phyloP scores from a whole-genome alignment of 257 asterid species.

The Coffea canephora region DNA sequence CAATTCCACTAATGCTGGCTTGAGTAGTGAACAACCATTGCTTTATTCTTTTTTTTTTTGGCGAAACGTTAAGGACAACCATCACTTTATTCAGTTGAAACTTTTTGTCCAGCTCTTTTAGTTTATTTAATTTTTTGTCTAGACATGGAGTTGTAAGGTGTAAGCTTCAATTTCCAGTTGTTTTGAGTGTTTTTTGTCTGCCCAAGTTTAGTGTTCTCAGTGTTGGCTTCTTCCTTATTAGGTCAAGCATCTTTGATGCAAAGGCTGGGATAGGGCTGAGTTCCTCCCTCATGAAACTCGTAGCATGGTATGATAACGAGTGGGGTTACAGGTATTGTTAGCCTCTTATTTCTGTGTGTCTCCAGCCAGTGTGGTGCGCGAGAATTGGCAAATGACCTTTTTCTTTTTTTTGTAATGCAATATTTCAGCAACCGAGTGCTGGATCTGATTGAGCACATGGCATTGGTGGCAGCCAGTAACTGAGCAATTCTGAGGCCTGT shows the following conservation, averaged over 20 bases:
- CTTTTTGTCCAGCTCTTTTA: neutral
- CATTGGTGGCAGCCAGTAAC: conserved; percentile 70
- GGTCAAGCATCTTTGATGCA: conserved; percentile 98
- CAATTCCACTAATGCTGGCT: neutral
- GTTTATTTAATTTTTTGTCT: too few species aligned
- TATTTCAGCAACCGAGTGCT: conserved; percentile 73
- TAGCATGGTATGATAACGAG: conserved; percentile 96
- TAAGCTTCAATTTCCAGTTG: neutral
- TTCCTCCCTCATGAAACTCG: conserved; percentile 79
- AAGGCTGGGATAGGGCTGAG: conserved; percentile 97
- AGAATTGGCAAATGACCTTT: neutral
- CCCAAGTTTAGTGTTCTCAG: neutral
- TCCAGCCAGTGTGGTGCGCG: neutral
- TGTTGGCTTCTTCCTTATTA: conserved; percentile 16
- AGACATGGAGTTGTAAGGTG: neutral
- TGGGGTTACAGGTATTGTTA: conserved; percentile 96
- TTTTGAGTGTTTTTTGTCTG: neutral
- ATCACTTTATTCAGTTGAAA: neutral
- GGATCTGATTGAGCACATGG: conserved; percentile 96
- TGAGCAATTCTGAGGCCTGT: conserved; percentile 23
- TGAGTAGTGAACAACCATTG: neutral
- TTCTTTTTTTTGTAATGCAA: neutral
- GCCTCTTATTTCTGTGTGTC: conserved; percentile 5
- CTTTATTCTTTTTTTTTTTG: neutral
- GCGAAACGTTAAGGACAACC: too few species aligned